Evolutionary conservation across 345 rosid species (phyloP).

Genomic region (Kernera saxatilis): DNA sequence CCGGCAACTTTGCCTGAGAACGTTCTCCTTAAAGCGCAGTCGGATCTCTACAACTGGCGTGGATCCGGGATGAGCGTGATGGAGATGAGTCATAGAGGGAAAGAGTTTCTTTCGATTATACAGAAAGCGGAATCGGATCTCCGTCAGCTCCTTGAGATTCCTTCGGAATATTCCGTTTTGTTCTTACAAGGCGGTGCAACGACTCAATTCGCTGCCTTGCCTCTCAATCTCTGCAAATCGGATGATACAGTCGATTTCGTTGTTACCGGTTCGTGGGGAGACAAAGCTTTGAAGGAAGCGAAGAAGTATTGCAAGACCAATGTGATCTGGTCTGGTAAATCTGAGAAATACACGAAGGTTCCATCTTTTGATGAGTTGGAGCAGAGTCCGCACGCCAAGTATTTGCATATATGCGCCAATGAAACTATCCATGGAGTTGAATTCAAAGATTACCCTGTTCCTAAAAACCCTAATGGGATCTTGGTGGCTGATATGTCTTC

Average conservation of each 20-base stretch:
- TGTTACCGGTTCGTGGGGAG: conserved; percentile 97
- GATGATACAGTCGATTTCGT: conserved; percentile 73
- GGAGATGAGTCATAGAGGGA: conserved; percentile 99
- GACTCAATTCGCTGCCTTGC: conserved; percentile 84
- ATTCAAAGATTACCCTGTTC: conserved; percentile 70
- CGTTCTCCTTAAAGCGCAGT: conserved; percentile 71
- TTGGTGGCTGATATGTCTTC: conserved; percentile 96
- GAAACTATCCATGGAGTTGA: conserved; percentile 98
- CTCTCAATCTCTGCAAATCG: conserved; percentile 61
- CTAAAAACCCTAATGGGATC: conserved; percentile 48
- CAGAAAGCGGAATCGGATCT: conserved; percentile 94
- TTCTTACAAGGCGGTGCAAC: conserved; percentile 99
- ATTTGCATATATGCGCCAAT: conserved; percentile 85
- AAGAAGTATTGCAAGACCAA: conserved; percentile 65
- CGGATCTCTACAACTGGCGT: conserved; percentile 86
- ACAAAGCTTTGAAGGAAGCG: conserved; percentile 88
- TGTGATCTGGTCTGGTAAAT: conserved; percentile 85
- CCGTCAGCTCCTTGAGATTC: conserved; percentile 61
- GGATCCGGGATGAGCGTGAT: conserved; percentile 99
- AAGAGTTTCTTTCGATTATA: conserved; percentile 83
- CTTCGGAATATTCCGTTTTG: conserved; percentile 63
- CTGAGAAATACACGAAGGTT: conserved; percentile 74
- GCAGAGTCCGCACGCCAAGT: conserved; percentile 62
- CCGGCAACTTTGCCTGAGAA: conserved; percentile 81
- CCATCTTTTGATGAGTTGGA: conserved; percentile 53